Evolutionary conservation across 257 asterid genomes (phyloP).

Genomic region (Fraxinus cuspidata): DNA sequence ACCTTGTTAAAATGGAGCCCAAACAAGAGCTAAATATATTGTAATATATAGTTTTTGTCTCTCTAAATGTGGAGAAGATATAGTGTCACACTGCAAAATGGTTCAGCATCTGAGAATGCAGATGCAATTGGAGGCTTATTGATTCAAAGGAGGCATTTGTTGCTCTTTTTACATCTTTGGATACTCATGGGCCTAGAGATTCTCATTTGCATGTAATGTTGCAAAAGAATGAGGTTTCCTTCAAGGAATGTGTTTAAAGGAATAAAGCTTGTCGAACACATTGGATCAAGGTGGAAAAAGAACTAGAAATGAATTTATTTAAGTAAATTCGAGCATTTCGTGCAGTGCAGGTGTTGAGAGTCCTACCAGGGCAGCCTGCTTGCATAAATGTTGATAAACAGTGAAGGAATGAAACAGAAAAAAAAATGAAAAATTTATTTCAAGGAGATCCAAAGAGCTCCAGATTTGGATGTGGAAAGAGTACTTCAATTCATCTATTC

Average conservation of each 20-base stretch:
- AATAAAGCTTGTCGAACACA: slow-evolving; percentile 28
- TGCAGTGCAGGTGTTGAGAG: slow-evolving; percentile 45
- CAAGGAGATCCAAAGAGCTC: slow-evolving; percentile 65
- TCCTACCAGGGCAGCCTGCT: slow-evolving; percentile 58
- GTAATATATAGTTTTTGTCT: too few species aligned
- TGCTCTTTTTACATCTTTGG: slow-evolving; percentile 69
- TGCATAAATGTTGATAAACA: slow-evolving; percentile 41
- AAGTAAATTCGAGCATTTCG: slow-evolving; percentile 39
- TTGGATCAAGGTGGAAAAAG: slow-evolving; percentile 25
- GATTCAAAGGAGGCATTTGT: slow-evolving; percentile 91
- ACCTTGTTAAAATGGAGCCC: too few species aligned
- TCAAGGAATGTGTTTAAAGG: slow-evolving; percentile 60
- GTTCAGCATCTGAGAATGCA: slow-evolving; percentile 92
- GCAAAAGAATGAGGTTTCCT: slow-evolving; percentile 72
- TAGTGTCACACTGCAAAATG: slow-evolving; percentile 79
- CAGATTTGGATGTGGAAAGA: slow-evolving; percentile 87
- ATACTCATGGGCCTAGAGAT: slow-evolving; percentile 88
- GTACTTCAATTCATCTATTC: slow-evolving; percentile 57
- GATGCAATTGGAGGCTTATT: slow-evolving; percentile 82
- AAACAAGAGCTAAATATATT: too few species aligned
- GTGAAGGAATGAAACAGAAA: slow-evolving; percentile 61
- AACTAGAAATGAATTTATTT: slow-evolving; percentile 40
- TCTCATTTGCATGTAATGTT: slow-evolving; percentile 93
- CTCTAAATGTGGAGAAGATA: slow-evolving; percentile 77
- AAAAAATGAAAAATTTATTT: slow-evolving; percentile 29